Conservation (phyloP, 2,329 filamentous ascomycete genomes). For the Colletotrichum nymphaeae region DNA sequence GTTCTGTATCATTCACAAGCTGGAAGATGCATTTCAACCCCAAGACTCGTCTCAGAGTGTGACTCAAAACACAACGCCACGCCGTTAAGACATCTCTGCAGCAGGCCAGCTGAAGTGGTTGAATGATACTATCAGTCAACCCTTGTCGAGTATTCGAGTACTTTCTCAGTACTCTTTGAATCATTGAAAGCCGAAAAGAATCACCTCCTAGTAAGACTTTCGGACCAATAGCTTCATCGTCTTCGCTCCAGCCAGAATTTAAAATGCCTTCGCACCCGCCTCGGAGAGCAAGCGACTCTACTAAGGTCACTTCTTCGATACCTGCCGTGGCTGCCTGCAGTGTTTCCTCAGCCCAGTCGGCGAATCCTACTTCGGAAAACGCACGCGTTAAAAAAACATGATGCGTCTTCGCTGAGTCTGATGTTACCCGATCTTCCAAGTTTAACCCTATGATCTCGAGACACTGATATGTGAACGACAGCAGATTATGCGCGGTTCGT, state of each 20-base stretch:
- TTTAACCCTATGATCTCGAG: neutral
- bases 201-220: accelerated
- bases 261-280: neutral
- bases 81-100: neutral
- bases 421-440: accelerated
- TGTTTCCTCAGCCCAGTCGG: neutral
- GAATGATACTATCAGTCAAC: neutral
- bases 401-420: accelerated
- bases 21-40: accelerated
- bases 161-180: neutral
- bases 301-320: neutral
- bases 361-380: accelerated
- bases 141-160: neutral
- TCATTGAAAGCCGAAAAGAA: neutral
- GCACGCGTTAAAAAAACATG: accelerated
- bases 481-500: neutral
- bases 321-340: neutral
- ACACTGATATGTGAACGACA: neutral
- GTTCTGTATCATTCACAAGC: neutral
- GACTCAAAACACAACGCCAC: neutral
- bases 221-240: too few relatives aligned
- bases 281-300: neutral
- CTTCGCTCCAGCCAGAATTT: too few relatives aligned
- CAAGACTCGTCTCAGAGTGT: accelerated
- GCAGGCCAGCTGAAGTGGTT: neutral